These are phyloP conservation scores for Paramecium octaurelia DNA, from an alignment of 73 alveolate genomes.

Conservation along the genomic window DNA sequence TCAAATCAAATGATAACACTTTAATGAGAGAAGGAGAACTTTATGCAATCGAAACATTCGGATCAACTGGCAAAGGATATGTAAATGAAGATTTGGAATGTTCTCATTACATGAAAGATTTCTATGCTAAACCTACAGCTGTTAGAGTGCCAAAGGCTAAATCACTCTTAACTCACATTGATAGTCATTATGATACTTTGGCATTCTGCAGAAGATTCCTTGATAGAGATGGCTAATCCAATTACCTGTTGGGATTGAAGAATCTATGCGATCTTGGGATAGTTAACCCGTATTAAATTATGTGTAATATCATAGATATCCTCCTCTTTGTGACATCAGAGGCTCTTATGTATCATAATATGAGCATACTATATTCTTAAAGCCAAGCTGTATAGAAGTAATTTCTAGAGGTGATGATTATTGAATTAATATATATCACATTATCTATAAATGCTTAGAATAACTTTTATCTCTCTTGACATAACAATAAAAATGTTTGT, in stretches of 20 bases:
- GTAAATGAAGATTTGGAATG: slow-evolving; percentile 93
- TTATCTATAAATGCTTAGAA: too few relatives aligned
- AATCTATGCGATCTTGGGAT: slow-evolving; percentile 87
- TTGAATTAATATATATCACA: slow-evolving; percentile 53
- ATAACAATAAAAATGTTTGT: too few relatives aligned
- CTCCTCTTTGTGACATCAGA: slow-evolving; percentile 76
- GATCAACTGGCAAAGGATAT: slow-evolving; percentile 96
- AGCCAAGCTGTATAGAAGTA: slow-evolving; percentile 96
- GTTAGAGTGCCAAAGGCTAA: slow-evolving; percentile 90
- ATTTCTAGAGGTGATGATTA: slow-evolving; percentile 96
- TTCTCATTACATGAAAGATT: slow-evolving; percentile 95
- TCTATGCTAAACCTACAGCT: slow-evolving; percentile 83
- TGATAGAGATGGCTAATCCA: slow-evolving; percentile 90
- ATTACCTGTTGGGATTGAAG: slow-evolving; percentile 84
- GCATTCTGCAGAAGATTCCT: slow-evolving; percentile 97
- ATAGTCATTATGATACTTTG: slow-evolving; percentile 87
- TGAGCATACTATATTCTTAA: slow-evolving; percentile 94
- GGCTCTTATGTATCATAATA: slow-evolving; percentile 95
- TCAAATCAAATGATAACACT: slow-evolving; percentile 83
- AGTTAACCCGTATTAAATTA: slow-evolving; percentile 73
- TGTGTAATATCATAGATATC: slow-evolving; percentile 48
- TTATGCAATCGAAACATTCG: slow-evolving; percentile 99
- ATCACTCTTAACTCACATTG: slow-evolving; percentile 83
- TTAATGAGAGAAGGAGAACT: slow-evolving; percentile 98
- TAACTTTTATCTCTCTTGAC: too few relatives aligned